Base-by-base conservation (phyloP, 2,329 filamentous ascomycete species). In the Onygenales sp. region DNA sequence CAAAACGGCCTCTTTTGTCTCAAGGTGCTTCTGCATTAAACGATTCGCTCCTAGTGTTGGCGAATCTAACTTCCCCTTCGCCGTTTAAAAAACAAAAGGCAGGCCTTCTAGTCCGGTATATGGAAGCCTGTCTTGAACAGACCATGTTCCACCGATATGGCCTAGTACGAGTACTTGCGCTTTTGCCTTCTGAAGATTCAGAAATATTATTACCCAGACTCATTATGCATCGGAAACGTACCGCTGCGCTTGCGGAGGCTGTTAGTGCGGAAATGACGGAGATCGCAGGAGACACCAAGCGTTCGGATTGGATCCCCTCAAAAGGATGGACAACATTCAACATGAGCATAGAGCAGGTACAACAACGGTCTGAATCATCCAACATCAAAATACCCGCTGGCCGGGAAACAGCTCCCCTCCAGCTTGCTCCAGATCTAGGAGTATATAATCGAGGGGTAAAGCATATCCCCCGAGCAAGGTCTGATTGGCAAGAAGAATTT, bases 131-230 rank as follows among this genome's bases (percentile, higher is more conserved):
- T 52, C 76, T 81, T 56, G 71, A 75, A 2, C 75, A 81, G 49
- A 68, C 74, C 0, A 74, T 85, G 0, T 81, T 94, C 60, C 86
- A 95, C 61, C 74, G 76, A 32, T 91, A 89, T 64, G 92, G 92
- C 2, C 78, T 84, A 14, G 84, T 95, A 2, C 83, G 90, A 48
- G 85, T 92, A 74, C 76, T 97, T 1, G 65, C 91, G 40, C 91
- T 90, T 84, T 63, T 84, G 3, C 77, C 80, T 1, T 74, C 84
- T 43, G 73, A 79, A 0, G 85, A 88, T 53, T 82, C 82, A 58
- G 62, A 68, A 6, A 57, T 67, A 1, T 59, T 88, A 1, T 54
- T 95, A 6, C 86, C 91, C 0, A 79, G 79, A 51, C 70, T 73
- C 2, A 63, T 86, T 2, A 67, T 73, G 36, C 67, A 73, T 1